Base-by-base conservation (phyloP, 345 rosid species). In the Rhizophora mangle region DNA sequence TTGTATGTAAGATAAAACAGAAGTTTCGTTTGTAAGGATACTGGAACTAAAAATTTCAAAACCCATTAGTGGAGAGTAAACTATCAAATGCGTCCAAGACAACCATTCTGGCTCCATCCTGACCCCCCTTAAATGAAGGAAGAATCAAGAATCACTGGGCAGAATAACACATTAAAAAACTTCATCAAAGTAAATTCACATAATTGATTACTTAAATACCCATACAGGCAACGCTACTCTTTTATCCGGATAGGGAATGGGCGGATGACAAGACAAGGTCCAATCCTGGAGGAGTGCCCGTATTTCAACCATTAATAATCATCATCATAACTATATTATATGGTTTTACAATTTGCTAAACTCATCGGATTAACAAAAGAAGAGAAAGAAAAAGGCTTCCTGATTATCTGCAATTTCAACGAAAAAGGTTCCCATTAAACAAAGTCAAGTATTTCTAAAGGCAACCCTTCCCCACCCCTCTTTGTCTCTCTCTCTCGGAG, bases 1-100 rank as follows among this genome's bases (percentile, higher is more conserved):
- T 56, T 61, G 78, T 67, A 67, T 79, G 82, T 82, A 82, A 82
- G 86, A 84, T 86, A 76, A 82, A 82, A 81, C 71, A 79, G 85
- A 86, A 81, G 88, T 82, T 86, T 76, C 85, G 81, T 76, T 81
- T 75, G 71, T 86, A 69, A 79, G 76, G 68, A 69, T 72, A 64
- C 70, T 63, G 77, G 76, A 68, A 80, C 63, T 26, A 60, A 47
- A 75, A 63, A 56, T 70, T 75, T 71, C 64, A 74, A 65, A 68
- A 65, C 52, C 49, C 75, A 53, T 13, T 22, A 27, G 24, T 24
- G 56, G 26, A 68, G 26, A 43, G 51, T 71, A 66, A 74, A 77
- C 22, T 29, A 69, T 51, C 63, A 71, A 32, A 76, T 57, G 64
- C 43, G 70, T 77, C 82, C 78, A 79, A 79, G 67, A 60, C 15